Percentiles rank a stretch among this genome's conserved stretches.
Conservation (phyloP, 257 asterid genomes). For the Jacaranda copaia region DNA sequence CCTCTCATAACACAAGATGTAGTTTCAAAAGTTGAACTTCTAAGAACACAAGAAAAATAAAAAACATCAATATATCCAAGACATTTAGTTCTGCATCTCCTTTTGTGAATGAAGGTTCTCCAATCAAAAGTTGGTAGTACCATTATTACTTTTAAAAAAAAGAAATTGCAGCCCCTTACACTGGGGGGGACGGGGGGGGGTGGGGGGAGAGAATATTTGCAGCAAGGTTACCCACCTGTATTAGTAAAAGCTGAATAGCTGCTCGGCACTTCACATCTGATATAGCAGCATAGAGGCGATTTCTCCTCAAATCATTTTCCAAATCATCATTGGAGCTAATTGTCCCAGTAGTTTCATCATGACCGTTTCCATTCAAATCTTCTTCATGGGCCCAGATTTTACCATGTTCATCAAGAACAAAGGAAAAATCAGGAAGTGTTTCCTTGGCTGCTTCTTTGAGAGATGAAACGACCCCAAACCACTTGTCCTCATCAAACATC, state of each 20-base stretch:
- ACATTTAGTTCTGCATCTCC: constrained; percentile 19
- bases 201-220: background rate
- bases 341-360: constrained; percentile 63
- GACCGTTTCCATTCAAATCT: constrained; percentile 51
- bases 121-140: background rate
- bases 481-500: constrained; percentile 89
- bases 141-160: background rate
- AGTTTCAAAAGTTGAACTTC: background rate
- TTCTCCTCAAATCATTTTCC: constrained; percentile 66
- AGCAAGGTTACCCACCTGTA: constrained; percentile 66
- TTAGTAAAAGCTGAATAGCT: constrained; percentile 91
- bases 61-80: background rate
- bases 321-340: constrained; percentile 57
- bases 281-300: constrained; percentile 68
- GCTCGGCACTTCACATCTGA: constrained; percentile 91
- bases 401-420: constrained; percentile 69
- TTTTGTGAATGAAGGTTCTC: background rate
- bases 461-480: constrained; percentile 90
- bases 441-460: constrained; percentile 82
- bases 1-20: background rate
- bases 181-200: background rate
- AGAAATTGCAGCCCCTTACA: background rate
- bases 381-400: constrained; percentile 53
- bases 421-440: constrained; percentile 89
- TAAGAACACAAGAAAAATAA: background rate